Base-by-base conservation (phyloP, 192 early-diverging fungal genomes). In the Globomyces pollinis-pini region DNA sequence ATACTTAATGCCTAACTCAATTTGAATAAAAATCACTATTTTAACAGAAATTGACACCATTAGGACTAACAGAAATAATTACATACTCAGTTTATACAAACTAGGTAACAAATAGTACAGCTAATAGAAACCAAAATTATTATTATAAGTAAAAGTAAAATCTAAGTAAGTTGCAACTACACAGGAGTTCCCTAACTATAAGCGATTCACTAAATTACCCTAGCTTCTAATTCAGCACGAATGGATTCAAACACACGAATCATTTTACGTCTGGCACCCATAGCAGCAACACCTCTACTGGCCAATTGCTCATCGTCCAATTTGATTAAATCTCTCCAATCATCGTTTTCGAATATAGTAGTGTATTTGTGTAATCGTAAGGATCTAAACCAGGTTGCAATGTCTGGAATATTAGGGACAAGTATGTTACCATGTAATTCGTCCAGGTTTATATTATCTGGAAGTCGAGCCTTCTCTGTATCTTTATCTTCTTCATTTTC, bases 301-400 rank as follows among this genome's bases (percentile, higher is more conserved):
- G 80, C 78, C 60, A 98, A 76, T 24, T 86, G 81, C 32, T 88
- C 83, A 53, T 98, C 95, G 21, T 71, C 75, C 64, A 98, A 64
- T 45, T 85, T 81, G 38, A 98, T 85, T 59, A 98, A 89, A 29
- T 89, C 85, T 47, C 84, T 81, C 92, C 93, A 98, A 52, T 84
- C 72, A 79, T 88, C 85, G 13, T 76, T 77, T 23, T 91, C 84
- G 78, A 98, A 94, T 35, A 91, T 83, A 16, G 79, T 57, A 21
- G 88, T 91, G 75, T 98, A 98, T 74, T 98, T 98, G 78, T 98
- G 95, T 61, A 98, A 75, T 26, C 95, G 87, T 45, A 96, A 77
- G 54, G 82, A 85, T 39, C 92, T 72, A 59, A 98, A 78, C 95
- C 95, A 98, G 39, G 82, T 79, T 8, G 93, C 90, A 66, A 94